Conservation (phyloP, 1,139 yeast genomes). For the Eremothecium cymbalariae region DNA sequence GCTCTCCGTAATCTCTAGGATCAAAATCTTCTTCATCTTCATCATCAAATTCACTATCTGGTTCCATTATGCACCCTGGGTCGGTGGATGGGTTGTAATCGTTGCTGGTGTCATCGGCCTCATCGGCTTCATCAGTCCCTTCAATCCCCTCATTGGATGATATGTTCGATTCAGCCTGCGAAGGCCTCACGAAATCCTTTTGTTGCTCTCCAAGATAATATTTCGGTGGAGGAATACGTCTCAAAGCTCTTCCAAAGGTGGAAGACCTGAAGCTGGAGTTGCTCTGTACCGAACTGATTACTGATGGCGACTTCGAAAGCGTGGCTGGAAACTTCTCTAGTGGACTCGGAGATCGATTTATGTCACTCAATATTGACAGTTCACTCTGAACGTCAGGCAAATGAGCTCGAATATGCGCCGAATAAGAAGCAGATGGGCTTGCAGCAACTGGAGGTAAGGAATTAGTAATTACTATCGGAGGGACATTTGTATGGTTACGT, state of each 20-base stretch:
- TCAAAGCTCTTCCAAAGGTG: background rate
- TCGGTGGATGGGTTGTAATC: conserved; percentile 6
- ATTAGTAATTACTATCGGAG: background rate
- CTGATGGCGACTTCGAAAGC: conserved; percentile 1
- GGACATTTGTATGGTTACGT: background rate
- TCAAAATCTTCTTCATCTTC: conserved; percentile 9
- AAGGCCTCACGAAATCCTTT: background rate
- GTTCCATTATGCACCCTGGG: background rate
- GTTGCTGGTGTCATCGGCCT: conserved; percentile 7
- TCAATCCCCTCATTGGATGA: conserved; percentile 2
- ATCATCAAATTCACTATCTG: background rate
- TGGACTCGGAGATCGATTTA: too few species aligned
- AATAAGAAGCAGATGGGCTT: background rate
- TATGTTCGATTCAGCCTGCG: background rate
- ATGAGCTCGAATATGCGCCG: background rate
- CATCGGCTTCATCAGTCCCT: conserved; percentile 2
- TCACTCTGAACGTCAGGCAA: too few species aligned
- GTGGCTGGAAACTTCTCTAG: too few species aligned
- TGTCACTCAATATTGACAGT: too few species aligned
- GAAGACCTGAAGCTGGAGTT: background rate
- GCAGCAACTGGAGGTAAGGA: background rate
- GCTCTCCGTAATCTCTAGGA: conserved; percentile 2
- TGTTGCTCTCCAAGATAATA: background rate
- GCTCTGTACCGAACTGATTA: background rate
- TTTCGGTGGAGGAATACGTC: background rate